Evolutionary conservation across 177 flowering plant species (phyloP).

Genomic region (Vitis hybrid): DNA sequence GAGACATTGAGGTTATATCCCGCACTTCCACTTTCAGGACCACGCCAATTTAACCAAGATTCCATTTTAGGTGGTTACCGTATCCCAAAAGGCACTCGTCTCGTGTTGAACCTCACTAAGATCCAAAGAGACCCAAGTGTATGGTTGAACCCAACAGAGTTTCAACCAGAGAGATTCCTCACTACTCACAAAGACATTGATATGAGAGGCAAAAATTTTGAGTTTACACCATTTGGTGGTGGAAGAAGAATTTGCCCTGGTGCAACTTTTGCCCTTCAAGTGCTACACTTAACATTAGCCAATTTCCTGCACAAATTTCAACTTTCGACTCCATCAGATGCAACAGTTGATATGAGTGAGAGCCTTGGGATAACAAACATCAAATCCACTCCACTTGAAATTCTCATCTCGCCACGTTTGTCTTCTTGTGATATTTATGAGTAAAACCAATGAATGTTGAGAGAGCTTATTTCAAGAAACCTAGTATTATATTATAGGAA

Average conservation of each 20-base stretch:
- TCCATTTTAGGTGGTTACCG: slow-evolving; percentile 2
- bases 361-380: no score
- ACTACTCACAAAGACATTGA: slow-evolving; percentile 12
- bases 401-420: no score
- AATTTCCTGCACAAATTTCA: no score
- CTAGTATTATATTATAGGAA: no score
- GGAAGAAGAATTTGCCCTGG: slow-evolving; percentile 8
- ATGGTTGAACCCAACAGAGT: slow-evolving; percentile 8
- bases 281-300: not conserved
- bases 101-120: slow-evolving; percentile 11
- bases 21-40: not conserved
- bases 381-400: no score
- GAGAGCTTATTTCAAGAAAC: no score
- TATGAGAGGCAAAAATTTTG: slow-evolving; percentile 13
- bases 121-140: slow-evolving; percentile 20
- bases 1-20: slow-evolving; percentile 3
- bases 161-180: slow-evolving; percentile 23
- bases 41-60: not conserved
- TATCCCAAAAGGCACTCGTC: slow-evolving; percentile 9
- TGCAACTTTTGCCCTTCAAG: not conserved
- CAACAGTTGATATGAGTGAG: no score
- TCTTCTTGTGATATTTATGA: no score
- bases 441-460: no score
- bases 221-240: slow-evolving; percentile 6
- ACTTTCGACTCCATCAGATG: no score